These are phyloP conservation scores for Alternaria triticimaculans DNA, from an alignment of 2,329 filamentous ascomycete species.

Conservation along the genomic window DNA sequence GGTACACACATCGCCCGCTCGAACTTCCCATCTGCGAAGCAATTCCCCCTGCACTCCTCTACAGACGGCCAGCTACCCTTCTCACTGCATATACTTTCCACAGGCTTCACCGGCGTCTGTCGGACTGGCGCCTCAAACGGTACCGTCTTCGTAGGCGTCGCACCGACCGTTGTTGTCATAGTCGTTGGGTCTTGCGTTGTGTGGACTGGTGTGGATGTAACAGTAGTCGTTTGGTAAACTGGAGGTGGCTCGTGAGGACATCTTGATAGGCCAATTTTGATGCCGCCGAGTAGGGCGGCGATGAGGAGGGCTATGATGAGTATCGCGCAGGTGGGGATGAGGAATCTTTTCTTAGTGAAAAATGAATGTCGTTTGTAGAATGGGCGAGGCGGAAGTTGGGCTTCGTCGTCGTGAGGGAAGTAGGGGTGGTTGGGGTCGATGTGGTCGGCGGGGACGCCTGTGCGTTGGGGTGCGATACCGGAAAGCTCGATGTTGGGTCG, in stretches of 20 bases:
- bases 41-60: neutral
- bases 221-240: neutral
- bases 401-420: conserved; percentile 1
- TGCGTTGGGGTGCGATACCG: neutral
- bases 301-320: neutral
- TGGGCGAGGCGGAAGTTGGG: neutral
- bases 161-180: neutral
- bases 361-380: neutral
- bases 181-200: neutral
- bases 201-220: neutral
- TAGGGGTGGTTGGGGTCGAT: conserved; percentile 7
- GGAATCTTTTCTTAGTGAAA: neutral
- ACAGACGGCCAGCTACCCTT: neutral
- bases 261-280: neutral
- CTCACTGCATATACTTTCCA: neutral
- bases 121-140: neutral
- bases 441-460: conserved; percentile 4
- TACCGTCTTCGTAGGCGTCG: neutral
- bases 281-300: neutral
- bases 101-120: neutral
- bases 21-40: neutral
- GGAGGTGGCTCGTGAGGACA: neutral
- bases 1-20: neutral
- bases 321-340: neutral
- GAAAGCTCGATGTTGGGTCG: neutral